Percentiles rank a stretch among this genome's conserved stretches.
These are phyloP conservation scores for Hagleromyces aurorensis DNA, from an alignment of 805 yeast species.

Conservation along the genomic window DNA sequence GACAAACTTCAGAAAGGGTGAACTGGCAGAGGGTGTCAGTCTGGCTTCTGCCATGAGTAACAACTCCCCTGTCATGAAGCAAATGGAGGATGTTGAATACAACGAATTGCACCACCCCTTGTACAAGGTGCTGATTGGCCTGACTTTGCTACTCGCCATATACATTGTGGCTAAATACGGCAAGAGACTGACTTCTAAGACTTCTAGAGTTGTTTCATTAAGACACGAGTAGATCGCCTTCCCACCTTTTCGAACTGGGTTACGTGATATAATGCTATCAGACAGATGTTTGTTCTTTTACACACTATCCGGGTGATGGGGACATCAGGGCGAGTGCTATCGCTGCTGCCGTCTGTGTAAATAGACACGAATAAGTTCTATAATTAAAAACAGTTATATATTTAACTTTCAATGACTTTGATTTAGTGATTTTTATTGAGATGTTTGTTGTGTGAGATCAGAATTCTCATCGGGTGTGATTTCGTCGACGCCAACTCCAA, in stretches of 20 bases:
- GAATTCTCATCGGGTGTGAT: too few species aligned
- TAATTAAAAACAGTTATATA: too few species aligned
- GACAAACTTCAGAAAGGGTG: constrained; percentile 25
- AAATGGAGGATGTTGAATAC: constrained; percentile 14
- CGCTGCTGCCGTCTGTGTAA: too few species aligned
- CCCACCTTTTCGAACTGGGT: too few species aligned
- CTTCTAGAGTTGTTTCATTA: constrained; percentile 20
- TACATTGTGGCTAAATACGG: constrained; percentile 13
- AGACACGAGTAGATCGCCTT: constrained; percentile 26
- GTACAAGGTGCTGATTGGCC: constrained; percentile 13
- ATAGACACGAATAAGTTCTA: too few species aligned
- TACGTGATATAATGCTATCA: too few species aligned
- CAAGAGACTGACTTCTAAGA: constrained; percentile 10
- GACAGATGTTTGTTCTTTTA: too few species aligned
- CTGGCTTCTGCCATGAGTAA: constrained; percentile 7
- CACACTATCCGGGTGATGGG: too few species aligned
- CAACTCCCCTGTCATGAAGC: constrained; percentile 10
- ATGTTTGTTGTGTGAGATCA: too few species aligned
- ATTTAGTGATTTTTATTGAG: too few species aligned
- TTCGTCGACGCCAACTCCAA: background rate
- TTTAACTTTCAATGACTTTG: too few species aligned
- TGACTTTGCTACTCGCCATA: constrained; percentile 7
- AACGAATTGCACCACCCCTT: constrained; percentile 19
- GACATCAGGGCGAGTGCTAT: too few species aligned
- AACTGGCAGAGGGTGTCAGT: constrained; percentile 20